Percentiles rank a stretch among this genome's conserved stretches.
phyloP scores from a whole-genome alignment of 2,329 filamentous ascomycete genomes.

The Pseudophaeomoniella oleicola region DNA sequence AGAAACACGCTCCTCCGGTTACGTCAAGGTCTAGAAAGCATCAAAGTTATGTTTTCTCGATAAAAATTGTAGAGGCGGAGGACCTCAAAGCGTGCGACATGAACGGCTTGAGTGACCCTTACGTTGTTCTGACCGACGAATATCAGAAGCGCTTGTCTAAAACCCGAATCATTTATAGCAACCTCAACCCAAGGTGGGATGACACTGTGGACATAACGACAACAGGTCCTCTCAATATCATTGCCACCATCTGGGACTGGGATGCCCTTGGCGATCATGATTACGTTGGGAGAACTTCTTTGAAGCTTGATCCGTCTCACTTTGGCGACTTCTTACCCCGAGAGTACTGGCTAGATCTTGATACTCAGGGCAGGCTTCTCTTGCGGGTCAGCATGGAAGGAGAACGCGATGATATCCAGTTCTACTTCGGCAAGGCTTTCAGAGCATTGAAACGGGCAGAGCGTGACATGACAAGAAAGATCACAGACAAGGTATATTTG shows the following conservation, averaged over 20 bases:
- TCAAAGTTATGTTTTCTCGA: conserved; percentile 91
- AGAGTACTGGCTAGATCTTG: conserved; percentile 95
- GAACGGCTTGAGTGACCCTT: conserved; percentile 86
- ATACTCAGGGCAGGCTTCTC: conserved; percentile 81
- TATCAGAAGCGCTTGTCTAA: conserved; percentile 95
- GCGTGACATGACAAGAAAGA: conserved; percentile 93
- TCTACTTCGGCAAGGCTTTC: conserved; percentile 96
- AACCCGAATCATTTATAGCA: conserved; percentile 80
- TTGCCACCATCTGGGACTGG: conserved; percentile 97
- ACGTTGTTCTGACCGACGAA: conserved; percentile 91
- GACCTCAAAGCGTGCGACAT: conserved; percentile 97
- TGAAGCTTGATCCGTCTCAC: conserved; percentile 95
- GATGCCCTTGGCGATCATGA: conserved; percentile 95
- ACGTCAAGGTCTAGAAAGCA: conserved; percentile 54
- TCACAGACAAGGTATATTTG: conserved; percentile 77
- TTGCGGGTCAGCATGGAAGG: conserved; percentile 97
- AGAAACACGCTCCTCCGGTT: conserved; percentile 55
- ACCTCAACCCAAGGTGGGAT: conserved; percentile 89
- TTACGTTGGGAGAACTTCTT: conserved; percentile 87
- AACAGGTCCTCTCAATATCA: conserved; percentile 78
- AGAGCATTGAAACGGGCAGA: conserved; percentile 88
- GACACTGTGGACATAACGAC: conserved; percentile 95
- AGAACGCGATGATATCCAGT: conserved; percentile 94
- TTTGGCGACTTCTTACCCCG: conserved; percentile 91
- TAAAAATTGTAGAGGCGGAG: conserved; percentile 96